phyloP scores from a whole-genome alignment of 441 rosid species.

The Daphne laureola region DNA sequence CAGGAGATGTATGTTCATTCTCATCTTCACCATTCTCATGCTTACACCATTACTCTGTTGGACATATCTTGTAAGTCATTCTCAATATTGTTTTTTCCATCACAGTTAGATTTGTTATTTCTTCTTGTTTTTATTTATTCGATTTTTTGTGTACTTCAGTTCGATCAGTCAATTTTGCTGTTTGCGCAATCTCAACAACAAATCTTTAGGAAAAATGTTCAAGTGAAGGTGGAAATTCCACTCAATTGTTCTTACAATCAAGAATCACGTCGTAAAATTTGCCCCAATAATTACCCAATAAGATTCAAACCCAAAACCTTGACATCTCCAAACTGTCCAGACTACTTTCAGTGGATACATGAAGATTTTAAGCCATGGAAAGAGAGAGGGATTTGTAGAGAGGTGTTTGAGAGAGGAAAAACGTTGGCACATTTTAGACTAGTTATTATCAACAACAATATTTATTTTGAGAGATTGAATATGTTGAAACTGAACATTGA shows the following conservation, averaged over 20 bases:
- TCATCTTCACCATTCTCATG: too few species aligned
- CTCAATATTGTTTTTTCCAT: too few species aligned
- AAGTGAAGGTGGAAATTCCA: slow-evolving; percentile 2
- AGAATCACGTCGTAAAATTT: neutral
- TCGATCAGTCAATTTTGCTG: neutral
- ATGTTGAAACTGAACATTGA: too few species aligned
- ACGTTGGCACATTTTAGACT: slow-evolving; percentile 40
- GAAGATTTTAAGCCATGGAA: slow-evolving; percentile 56
- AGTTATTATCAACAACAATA: slow-evolving; percentile 31
- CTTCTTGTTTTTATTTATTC: neutral
- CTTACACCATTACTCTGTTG: too few species aligned
- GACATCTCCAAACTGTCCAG: slow-evolving; percentile 28
- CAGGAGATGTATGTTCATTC: too few species aligned
- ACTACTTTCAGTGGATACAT: slow-evolving; percentile 56
- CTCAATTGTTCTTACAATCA: slow-evolving; percentile 6
- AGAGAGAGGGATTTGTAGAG: slow-evolving; percentile 33
- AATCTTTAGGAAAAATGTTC: neutral
- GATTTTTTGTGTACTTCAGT: neutral
- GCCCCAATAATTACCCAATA: slow-evolving; percentile 3
- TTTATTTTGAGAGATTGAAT: slow-evolving; percentile 46
- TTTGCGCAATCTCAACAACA: neutral
- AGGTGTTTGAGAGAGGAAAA: slow-evolving; percentile 31
- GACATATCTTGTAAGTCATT: too few species aligned
- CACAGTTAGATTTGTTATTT: too few species aligned
- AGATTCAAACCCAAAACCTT: neutral